Evolutionary conservation across 2,329 filamentous ascomycete species (phyloP).

Genomic region (Stenocarpella maydis): DNA sequence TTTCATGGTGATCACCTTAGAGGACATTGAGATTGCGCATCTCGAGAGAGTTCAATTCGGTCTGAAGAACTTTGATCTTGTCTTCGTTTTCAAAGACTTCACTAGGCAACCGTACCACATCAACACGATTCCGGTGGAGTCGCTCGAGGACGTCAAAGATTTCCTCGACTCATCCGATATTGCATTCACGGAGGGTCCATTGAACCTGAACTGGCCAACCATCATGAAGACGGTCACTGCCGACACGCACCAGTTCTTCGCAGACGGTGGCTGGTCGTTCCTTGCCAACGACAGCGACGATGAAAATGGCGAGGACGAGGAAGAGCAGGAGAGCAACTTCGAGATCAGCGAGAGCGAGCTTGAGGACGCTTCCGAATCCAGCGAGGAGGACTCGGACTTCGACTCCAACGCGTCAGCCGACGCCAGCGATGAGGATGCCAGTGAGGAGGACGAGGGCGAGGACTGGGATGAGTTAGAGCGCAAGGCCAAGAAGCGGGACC

Average conservation of each 20-base stretch:
- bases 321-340: slow-evolving; percentile 91
- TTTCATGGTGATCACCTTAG: slow-evolving; percentile 93
- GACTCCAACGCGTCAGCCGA: slow-evolving; percentile 88
- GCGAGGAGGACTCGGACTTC: slow-evolving; percentile 89
- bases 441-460: slow-evolving; percentile 81
- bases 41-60: slow-evolving; percentile 96
- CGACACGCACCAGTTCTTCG: slow-evolving; percentile 94
- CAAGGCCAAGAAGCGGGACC: slow-evolving; percentile 87
- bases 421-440: slow-evolving; percentile 79
- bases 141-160: slow-evolving; percentile 93
- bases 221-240: slow-evolving; percentile 99
- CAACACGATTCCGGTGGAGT: slow-evolving; percentile 98
- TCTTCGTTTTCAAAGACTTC: slow-evolving; percentile 98
- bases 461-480: slow-evolving; percentile 95
- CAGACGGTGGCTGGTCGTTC: slow-evolving; percentile 95
- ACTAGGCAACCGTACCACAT: slow-evolving; percentile 88
- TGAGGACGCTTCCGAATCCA: slow-evolving; percentile 78
- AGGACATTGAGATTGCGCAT: slow-evolving; percentile 96
- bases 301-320: slow-evolving; percentile 78
- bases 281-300: slow-evolving; percentile 87
- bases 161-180: slow-evolving; percentile 97
- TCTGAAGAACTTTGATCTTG: slow-evolving; percentile 98
- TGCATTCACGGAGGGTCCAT: slow-evolving; percentile 89
- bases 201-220: slow-evolving; percentile 98
- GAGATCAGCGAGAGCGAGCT: slow-evolving; percentile 89